Percentiles rank a stretch among this genome's conserved stretches.
Evolutionary conservation across 1,284 basidiomycete species (phyloP).

Genomic region (Polyporus tsugae): DNA sequence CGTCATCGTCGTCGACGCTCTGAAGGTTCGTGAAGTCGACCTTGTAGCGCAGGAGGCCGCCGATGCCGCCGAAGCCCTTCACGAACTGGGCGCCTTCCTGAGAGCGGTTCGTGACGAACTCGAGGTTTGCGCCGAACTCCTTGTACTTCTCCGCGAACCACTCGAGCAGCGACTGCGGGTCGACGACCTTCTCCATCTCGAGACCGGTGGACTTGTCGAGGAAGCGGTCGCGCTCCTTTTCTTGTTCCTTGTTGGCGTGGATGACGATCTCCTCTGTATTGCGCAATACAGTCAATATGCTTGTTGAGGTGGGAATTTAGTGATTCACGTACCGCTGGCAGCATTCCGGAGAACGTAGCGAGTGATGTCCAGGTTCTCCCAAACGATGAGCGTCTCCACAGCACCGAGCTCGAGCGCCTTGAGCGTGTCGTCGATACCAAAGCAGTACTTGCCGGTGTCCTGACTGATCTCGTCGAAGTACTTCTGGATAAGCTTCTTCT

Average conservation of each 20-base stretch:
- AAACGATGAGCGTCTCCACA: conserved; percentile 97
- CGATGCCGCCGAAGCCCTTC: conserved; percentile 98
- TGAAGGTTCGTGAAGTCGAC: conserved; percentile 89
- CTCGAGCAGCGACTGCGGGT: conserved; percentile 89
- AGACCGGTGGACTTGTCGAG: conserved; percentile 92
- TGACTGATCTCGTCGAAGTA: conserved; percentile 99
- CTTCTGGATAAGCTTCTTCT: conserved; percentile 96
- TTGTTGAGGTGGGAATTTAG: conserved; percentile 5
- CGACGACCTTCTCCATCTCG: conserved; percentile 92
- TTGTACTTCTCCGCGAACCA: conserved; percentile 99
- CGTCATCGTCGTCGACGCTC: conserved; percentile 74
- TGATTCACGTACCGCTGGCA: conserved; percentile 73
- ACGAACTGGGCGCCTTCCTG: conserved; percentile 99
- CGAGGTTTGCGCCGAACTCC: conserved; percentile 94
- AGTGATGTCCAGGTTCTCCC: conserved; percentile 95
- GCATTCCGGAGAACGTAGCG: conserved; percentile 90
- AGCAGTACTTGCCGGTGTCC: conserved; percentile 98
- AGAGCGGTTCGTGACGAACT: conserved; percentile 90
- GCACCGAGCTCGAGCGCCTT: conserved; percentile 97
- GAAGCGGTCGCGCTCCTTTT: conserved; percentile 94
- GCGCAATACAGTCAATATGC: not conserved
- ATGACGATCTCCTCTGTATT: conserved; percentile 82
- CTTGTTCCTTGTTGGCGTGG: conserved; percentile 82
- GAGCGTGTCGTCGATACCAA: conserved; percentile 96
- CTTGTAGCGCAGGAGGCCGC: conserved; percentile 94